A percentile compares a stretch with the other conserved stretches of the same genome.
phyloP scores from a whole-genome alignment of 257 asterid species.

The Osmanthus fragrans region DNA sequence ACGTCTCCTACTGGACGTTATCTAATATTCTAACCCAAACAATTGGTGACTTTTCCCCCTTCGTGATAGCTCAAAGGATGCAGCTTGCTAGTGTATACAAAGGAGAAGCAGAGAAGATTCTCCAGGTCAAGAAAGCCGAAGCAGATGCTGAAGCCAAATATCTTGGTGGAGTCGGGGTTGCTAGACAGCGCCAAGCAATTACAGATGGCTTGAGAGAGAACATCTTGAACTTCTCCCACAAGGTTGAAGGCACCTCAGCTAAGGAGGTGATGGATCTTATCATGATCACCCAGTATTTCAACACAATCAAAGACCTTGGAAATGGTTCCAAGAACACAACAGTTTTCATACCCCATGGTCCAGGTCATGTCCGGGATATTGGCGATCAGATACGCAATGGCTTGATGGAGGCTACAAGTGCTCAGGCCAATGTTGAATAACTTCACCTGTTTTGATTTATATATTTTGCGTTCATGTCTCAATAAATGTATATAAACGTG shows the following conservation, averaged over 20 bases:
- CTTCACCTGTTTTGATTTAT: background rate
- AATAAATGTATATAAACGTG: background rate
- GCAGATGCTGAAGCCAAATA: slow-evolving; percentile 97
- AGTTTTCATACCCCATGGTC: slow-evolving; percentile 91
- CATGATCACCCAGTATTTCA: slow-evolving; percentile 93
- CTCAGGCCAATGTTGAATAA: slow-evolving; percentile 37
- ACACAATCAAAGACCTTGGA: slow-evolving; percentile 95
- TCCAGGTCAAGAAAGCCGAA: slow-evolving; percentile 86
- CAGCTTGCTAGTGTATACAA: slow-evolving; percentile 98
- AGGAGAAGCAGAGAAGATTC: slow-evolving; percentile 95
- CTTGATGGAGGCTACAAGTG: slow-evolving; percentile 78
- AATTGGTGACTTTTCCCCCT: background rate
- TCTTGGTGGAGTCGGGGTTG: slow-evolving; percentile 98
- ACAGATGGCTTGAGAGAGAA: slow-evolving; percentile 94
- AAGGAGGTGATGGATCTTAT: slow-evolving; percentile 98
- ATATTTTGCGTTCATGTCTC: background rate
- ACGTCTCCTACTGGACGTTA: background rate
- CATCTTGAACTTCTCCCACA: slow-evolving; percentile 86
- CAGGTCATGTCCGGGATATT: slow-evolving; percentile 94
- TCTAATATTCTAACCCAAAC: background rate
- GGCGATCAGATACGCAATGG: slow-evolving; percentile 92
- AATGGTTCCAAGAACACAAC: slow-evolving; percentile 86
- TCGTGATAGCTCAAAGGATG: slow-evolving; percentile 83
- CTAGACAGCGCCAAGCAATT: slow-evolving; percentile 99
- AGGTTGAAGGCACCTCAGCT: slow-evolving; percentile 79